These are phyloP conservation scores for Taphrina deformans DNA, from an alignment of 1,139 yeast genomes.

Conservation along the genomic window DNA sequence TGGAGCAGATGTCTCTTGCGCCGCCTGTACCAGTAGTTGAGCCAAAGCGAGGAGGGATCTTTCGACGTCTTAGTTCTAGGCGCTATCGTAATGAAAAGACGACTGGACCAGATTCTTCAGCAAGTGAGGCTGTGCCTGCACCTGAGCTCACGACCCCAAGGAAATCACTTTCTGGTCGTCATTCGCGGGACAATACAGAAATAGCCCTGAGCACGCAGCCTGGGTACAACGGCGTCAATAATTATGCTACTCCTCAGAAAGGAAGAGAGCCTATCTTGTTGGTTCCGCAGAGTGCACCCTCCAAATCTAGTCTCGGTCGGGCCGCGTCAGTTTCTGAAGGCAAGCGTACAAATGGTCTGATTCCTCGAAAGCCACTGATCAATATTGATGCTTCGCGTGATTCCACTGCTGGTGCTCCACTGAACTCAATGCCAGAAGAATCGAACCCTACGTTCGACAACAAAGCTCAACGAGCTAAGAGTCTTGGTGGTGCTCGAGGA, in stretches of 20 bases:
- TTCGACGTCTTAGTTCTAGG: slow-evolving; percentile 24
- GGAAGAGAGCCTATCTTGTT: background rate
- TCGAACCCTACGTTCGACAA: background rate
- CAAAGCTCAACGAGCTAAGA: slow-evolving; percentile 26
- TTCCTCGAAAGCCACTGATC: background rate
- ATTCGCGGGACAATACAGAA: slow-evolving; percentile 1
- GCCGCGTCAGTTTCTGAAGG: slow-evolving; percentile 16
- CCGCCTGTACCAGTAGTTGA: slow-evolving; percentile 22
- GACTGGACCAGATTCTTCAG: background rate
- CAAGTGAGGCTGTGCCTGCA: background rate
- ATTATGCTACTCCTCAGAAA: background rate
- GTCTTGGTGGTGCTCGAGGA: slow-evolving; percentile 25
- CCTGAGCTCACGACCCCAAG: slow-evolving; percentile 24
- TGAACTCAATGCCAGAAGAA: background rate
- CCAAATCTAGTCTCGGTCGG: slow-evolving; percentile 3
- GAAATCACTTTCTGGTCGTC: slow-evolving; percentile 15
- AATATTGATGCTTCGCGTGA: background rate
- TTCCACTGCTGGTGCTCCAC: background rate
- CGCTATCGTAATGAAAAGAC: slow-evolving; percentile 15
- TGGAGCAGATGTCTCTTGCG: slow-evolving; percentile 22
- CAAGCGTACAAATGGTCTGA: slow-evolving; percentile 4
- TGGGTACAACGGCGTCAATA: background rate
- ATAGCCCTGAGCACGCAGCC: background rate
- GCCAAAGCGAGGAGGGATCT: slow-evolving; percentile 27
- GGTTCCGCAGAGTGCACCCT: background rate